Evolutionary conservation across 441 rosid genomes (phyloP).

Genomic region (Euphorbia celastroides): DNA sequence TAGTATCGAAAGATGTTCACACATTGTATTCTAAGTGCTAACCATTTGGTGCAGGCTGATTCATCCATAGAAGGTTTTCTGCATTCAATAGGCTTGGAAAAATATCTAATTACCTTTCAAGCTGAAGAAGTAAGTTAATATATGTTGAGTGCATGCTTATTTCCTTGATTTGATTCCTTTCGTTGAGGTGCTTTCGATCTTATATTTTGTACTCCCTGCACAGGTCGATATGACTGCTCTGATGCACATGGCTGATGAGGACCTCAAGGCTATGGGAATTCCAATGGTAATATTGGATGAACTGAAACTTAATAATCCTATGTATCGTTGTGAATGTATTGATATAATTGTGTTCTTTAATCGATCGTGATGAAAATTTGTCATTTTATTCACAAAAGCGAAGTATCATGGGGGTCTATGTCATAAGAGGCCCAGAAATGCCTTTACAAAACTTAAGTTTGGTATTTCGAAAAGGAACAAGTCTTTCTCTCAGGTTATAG

Average conservation of each 20-base stretch:
- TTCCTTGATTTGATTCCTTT: background rate
- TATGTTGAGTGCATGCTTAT: background rate
- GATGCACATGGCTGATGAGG: slow-evolving; percentile 88
- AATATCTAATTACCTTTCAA: slow-evolving; percentile 79
- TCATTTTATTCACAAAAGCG: background rate
- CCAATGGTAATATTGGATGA: slow-evolving; percentile 61
- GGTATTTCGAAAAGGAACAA: background rate
- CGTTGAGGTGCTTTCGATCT: slow-evolving; percentile 11
- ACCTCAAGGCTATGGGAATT: slow-evolving; percentile 83
- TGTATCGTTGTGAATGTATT: background rate
- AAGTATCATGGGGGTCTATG: background rate
- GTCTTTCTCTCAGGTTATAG: background rate
- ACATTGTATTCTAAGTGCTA: slow-evolving; percentile 18
- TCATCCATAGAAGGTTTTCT: slow-evolving; percentile 70
- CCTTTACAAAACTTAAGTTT: background rate
- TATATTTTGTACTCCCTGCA: slow-evolving; percentile 16
- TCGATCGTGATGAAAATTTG: too few relatives aligned
- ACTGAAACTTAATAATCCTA: slow-evolving; percentile 2
- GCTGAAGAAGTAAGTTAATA: slow-evolving; percentile 74
- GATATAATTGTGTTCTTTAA: background rate
- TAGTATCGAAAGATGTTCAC: background rate
- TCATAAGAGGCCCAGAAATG: background rate
- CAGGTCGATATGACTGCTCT: slow-evolving; percentile 99
- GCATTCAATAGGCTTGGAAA: slow-evolving; percentile 83
- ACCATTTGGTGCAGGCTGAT: slow-evolving; percentile 53